These are phyloP conservation scores for Rhinocladiella mackenziei DNA, from an alignment of 2,329 filamentous ascomycete genomes.

Conservation along the genomic window DNA sequence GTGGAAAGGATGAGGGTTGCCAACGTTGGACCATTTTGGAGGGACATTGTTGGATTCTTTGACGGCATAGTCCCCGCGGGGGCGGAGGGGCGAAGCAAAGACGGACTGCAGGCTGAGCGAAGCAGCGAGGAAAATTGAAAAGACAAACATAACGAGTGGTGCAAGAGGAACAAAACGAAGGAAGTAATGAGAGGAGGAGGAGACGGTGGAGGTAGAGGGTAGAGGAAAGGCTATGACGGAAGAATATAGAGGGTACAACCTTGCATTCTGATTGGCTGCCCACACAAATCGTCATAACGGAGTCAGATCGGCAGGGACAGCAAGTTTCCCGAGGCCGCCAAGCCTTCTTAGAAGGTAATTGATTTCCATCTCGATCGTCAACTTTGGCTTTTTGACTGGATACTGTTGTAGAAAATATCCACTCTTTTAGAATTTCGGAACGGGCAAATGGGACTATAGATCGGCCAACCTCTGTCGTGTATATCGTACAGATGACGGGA, in stretches of 20 bases:
- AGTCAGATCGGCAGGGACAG: no score
- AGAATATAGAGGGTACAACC: no score
- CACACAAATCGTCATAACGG: neutral
- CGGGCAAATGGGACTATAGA: no score
- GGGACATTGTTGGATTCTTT: slow-evolving; percentile 56
- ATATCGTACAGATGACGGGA: no score
- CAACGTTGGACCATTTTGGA: slow-evolving; percentile 47
- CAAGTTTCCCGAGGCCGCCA: no score
- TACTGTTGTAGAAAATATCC: no score
- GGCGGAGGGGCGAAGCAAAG: slow-evolving; percentile 27
- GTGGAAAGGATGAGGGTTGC: slow-evolving; percentile 46
- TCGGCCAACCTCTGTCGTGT: no score
- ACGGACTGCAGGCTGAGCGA: slow-evolving; percentile 6
- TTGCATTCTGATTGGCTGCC: no score
- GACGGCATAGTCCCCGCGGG: slow-evolving; percentile 46
- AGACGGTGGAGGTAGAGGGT: slow-evolving; percentile 3
- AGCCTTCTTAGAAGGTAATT: no score
- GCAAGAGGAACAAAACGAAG: neutral
- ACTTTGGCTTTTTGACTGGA: no score
- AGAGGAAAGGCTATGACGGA: neutral
- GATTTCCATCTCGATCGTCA: no score
- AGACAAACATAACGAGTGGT: slow-evolving; percentile 18
- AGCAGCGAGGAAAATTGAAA: slow-evolving; percentile 9
- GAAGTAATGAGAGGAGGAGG: slow-evolving; percentile 3
- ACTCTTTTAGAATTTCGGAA: no score